These are phyloP conservation scores for Ophiostoma ips DNA, from an alignment of 2,329 filamentous ascomycete genomes.

Conservation along the genomic window DNA sequence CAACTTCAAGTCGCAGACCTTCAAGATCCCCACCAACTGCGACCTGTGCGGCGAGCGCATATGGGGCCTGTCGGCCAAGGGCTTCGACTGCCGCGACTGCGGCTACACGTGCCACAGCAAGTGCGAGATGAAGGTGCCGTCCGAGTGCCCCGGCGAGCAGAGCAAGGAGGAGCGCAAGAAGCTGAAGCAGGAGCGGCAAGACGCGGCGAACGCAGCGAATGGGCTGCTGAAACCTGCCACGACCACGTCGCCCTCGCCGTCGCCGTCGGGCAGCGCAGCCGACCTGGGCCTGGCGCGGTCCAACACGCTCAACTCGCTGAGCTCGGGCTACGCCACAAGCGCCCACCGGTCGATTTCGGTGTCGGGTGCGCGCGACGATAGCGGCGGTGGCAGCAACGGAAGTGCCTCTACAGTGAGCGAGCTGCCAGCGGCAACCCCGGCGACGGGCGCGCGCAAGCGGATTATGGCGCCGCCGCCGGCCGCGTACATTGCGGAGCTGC, in stretches of 20 bases:
- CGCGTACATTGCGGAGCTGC: conserved; percentile 59
- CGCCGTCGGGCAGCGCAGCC: conserved; percentile 30
- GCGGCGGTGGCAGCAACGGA: conserved; percentile 21
- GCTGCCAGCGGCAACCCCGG: conserved; percentile 13
- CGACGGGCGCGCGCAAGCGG: conserved; percentile 36
- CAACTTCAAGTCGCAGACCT: conserved; percentile 97
- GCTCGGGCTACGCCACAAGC: conserved; percentile 73
- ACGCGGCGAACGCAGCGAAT: conserved; percentile 61
- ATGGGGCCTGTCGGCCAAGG: conserved; percentile 93
- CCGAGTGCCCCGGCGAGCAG: conserved; percentile 87
- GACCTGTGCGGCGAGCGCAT: conserved; percentile 93
- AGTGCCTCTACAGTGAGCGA: conserved; percentile 14
- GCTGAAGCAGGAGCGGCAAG: conserved; percentile 74
- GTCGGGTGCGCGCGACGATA: conserved; percentile 29
- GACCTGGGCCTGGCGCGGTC: conserved; percentile 58
- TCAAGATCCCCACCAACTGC: conserved; percentile 98
- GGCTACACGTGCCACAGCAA: conserved; percentile 98
- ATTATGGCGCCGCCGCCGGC: conserved; percentile 78
- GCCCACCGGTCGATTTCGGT: conserved; percentile 64
- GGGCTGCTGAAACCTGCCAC: conserved; percentile 35
- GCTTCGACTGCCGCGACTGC: conserved; percentile 89
- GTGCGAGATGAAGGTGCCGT: conserved; percentile 96
- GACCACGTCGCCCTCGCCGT: conserved; percentile 8
- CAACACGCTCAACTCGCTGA: conserved; percentile 82
- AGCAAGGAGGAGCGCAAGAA: conserved; percentile 93